Conservation (phyloP, 2,329 filamentous ascomycete genomes). For the Ambrosiella xylebori region DNA sequence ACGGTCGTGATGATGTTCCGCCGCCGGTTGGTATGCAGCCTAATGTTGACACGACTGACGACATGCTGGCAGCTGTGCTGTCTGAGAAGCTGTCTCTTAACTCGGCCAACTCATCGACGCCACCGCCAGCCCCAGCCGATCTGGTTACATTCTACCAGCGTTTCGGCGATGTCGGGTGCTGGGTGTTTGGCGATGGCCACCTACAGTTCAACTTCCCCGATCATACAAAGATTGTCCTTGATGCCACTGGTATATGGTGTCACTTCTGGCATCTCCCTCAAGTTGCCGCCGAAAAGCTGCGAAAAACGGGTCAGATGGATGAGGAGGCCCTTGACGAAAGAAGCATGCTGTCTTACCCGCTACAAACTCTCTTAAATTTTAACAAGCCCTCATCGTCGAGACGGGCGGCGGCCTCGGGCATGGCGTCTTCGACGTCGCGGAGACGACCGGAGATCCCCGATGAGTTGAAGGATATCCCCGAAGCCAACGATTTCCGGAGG, state of each 20-base stretch:
- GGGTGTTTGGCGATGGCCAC: conserved; percentile 66
- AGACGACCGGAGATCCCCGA: conserved; percentile 43
- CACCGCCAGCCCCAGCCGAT: conserved; percentile 26
- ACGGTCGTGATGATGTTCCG: conserved; percentile 49
- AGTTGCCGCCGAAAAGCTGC: conserved; percentile 50
- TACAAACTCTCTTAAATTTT: conserved; percentile 59
- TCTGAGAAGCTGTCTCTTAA: conserved; percentile 7
- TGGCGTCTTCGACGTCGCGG: conserved; percentile 28
- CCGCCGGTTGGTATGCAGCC: conserved; percentile 17
- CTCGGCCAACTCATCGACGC: conserved; percentile 2
- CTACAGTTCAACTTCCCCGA: conserved; percentile 77
- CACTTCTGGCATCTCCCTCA: conserved; percentile 61
- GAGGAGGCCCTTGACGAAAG: conserved; percentile 54
- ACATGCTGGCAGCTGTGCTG: conserved; percentile 5
- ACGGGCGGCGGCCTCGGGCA: conserved; percentile 21
- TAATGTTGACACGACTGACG: conserved; percentile 8
- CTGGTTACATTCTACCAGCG: conserved; percentile 69
- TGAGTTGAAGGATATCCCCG: conserved; percentile 45
- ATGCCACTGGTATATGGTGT: conserved; percentile 55
- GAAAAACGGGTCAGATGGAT: conserved; percentile 47
- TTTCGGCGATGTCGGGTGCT: conserved; percentile 64
- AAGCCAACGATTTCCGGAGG: conserved; percentile 53
- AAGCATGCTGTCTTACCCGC: conserved; percentile 51
- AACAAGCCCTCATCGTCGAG: conserved; percentile 28
- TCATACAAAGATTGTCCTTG: conserved; percentile 70